These are phyloP conservation scores for Pouteria campechiana DNA, from an alignment of 179 eudicot species.

Conservation along the genomic window DNA sequence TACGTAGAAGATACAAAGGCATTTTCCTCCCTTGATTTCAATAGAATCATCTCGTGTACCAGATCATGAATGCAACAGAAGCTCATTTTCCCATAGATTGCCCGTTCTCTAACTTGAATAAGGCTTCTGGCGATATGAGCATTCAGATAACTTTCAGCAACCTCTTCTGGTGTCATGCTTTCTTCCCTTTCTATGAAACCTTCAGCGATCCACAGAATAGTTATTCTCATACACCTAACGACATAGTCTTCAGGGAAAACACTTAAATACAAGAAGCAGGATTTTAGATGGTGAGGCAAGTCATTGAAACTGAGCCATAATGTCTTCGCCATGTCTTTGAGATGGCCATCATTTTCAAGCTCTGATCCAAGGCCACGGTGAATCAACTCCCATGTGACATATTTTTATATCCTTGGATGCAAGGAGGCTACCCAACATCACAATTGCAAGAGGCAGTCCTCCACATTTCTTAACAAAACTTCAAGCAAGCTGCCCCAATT, in stretches of 20 bases:
- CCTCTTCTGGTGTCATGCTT: constrained; percentile 5
- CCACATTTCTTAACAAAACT: constrained; percentile 14
- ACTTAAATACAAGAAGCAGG: constrained; percentile 24
- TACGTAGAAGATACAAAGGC: no score
- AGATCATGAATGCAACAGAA: constrained; percentile 5
- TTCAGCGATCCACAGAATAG: constrained; percentile 4
- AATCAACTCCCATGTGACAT: constrained; percentile 19
- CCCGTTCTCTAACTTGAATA: neutral
- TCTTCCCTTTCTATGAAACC: constrained; percentile 1
- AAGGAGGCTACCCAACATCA: constrained; percentile 15
- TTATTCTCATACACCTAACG: constrained; percentile 1
- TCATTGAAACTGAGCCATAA: constrained; percentile 11
- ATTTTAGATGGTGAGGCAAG: constrained; percentile 17
- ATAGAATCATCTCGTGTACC: constrained; percentile 6
- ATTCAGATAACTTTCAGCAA: constrained; percentile 4
- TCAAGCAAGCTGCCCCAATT: constrained; percentile 1
- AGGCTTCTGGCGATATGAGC: constrained; percentile 2
- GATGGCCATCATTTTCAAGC: constrained; percentile 1
- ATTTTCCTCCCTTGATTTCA: constrained; percentile 6
- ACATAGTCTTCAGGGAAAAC: constrained; percentile 16
- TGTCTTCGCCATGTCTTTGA: constrained; percentile 2
- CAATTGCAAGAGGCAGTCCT: constrained; percentile 24
- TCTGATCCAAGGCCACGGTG: constrained; percentile 11
- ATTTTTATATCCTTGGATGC: constrained; percentile 4
- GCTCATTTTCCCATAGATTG: neutral